Evolutionary conservation across 495 filamentous ascomycete species (phyloP), one percentile per base, ranked within the genome.

Genomic region (Talaromyces liani): DNA sequence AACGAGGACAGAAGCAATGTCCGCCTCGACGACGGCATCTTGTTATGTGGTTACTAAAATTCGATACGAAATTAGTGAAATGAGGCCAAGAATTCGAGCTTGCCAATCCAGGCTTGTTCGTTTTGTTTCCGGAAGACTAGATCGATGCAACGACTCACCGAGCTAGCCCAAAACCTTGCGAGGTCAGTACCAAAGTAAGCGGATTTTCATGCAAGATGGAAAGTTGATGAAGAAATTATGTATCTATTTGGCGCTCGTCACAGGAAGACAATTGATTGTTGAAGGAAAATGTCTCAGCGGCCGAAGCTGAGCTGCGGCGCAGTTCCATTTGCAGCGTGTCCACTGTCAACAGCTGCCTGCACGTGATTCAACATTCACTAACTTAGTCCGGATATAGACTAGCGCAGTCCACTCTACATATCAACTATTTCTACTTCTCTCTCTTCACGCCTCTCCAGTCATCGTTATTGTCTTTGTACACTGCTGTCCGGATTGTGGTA

Each of bases 1-100:
- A 71, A 66, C 36, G 68, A 67, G 2, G 69, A 65, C 22, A 79
- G 41, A 31, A 75, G 63, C 25, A 69, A 65, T 3, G 68, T 51
- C 64, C 68, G 75, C 60, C 72, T 71, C 68, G 66, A 68, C 65
- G 74, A 73, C 66, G 75, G 71, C 78, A 80, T 80, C 41, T 65
- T 77, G 74, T 4, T 20, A 49, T 49, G 18, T 49, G 45, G 45
- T 49, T 56, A 27, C 53, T 56, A 9, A 56, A 34, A 6, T 36
- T n/a, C n/a, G 12, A 56, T 14, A 25, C 9, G 18, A 54, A 20
- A 29, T 56, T 56, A 56, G 53, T 29, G 24, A 16, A 49, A 49
- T 9, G 18, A 49, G n/a, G 45, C 45, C 45, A 49, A 22, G 45
- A 49, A 8, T 49, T 20, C 18, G 16, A 49, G 45, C n/a, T 49